Percentiles rank a stretch among this genome's conserved stretches.
Conservation (phyloP, 768 basidiomycete genomes). For the Leucogyrophana mollusca region DNA sequence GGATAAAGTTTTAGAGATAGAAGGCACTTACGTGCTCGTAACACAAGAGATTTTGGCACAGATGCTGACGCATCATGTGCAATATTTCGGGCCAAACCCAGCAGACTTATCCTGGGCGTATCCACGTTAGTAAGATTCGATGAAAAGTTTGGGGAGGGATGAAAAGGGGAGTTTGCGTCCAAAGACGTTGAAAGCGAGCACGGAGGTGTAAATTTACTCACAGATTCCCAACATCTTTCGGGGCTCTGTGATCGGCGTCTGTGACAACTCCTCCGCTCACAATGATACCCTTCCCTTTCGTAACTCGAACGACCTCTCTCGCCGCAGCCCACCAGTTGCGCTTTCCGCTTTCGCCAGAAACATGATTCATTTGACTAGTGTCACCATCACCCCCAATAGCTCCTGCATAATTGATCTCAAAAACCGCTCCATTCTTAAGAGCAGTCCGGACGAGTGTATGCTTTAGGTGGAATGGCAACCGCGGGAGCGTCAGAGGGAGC, state of each 20-base stretch:
- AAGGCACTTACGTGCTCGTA: slow-evolving; percentile 67
- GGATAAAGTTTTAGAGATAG: not conserved
- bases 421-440: slow-evolving; percentile 77
- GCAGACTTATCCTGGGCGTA: slow-evolving; percentile 58
- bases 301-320: slow-evolving; percentile 73
- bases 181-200: not conserved
- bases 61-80: slow-evolving; percentile 63
- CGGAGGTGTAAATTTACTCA: slow-evolving; percentile 31
- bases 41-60: slow-evolving; percentile 61
- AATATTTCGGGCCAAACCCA: slow-evolving; percentile 67
- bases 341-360: slow-evolving; percentile 58
- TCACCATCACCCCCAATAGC: slow-evolving; percentile 67
- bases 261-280: slow-evolving; percentile 67
- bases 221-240: slow-evolving; percentile 77
- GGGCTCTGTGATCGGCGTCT: slow-evolving; percentile 64
- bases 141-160: not conserved
- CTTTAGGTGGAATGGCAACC: slow-evolving; percentile 78
- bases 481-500: slow-evolving; percentile 73
- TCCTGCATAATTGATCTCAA: slow-evolving; percentile 79
- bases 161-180: not conserved
- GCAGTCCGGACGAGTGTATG: slow-evolving; percentile 83
- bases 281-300: slow-evolving; percentile 76
- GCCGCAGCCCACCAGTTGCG: slow-evolving; percentile 85
- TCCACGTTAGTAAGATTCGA: not conserved
- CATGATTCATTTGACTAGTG: slow-evolving; percentile 39